Conservation (phyloP, 352 stramenopile species). For the Globisporangium cystogenes region DNA sequence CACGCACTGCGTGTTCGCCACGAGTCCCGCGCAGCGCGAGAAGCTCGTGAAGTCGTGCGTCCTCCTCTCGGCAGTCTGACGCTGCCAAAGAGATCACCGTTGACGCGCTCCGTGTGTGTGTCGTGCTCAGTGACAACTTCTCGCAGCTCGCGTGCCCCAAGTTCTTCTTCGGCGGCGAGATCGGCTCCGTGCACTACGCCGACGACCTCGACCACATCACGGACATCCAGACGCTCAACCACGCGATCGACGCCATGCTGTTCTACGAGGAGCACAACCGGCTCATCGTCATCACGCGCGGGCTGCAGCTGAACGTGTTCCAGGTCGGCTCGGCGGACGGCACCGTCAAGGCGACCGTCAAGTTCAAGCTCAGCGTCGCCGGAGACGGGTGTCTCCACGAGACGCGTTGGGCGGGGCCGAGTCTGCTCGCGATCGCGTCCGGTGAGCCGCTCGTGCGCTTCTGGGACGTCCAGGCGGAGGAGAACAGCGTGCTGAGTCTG, state of each 20-base stretch:
- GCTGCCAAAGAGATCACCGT: not conserved
- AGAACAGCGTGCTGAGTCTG: slow-evolving; percentile 90
- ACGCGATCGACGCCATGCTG: slow-evolving; percentile 88
- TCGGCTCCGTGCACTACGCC: slow-evolving; percentile 86
- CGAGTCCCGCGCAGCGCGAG: slow-evolving; percentile 26
- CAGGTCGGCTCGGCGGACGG: slow-evolving; percentile 77
- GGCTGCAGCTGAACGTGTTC: slow-evolving; percentile 86
- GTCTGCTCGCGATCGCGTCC: slow-evolving; percentile 87
- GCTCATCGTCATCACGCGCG: slow-evolving; percentile 89
- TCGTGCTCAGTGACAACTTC: slow-evolving; percentile 37
- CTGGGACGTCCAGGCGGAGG: slow-evolving; percentile 88
- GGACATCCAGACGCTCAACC: slow-evolving; percentile 83
- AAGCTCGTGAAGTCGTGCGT: slow-evolving; percentile 37
- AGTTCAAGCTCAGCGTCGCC: slow-evolving; percentile 88
- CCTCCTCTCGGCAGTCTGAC: not conserved
- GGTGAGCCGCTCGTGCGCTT: slow-evolving; percentile 88
- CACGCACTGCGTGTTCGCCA: slow-evolving; percentile 86
- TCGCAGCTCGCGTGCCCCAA: slow-evolving; percentile 58
- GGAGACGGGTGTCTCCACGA: slow-evolving; percentile 78
- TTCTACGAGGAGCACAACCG: slow-evolving; percentile 79
- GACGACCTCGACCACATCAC: slow-evolving; percentile 92
- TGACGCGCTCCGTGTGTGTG: too few relatives aligned
- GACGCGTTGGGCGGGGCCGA: slow-evolving; percentile 85
- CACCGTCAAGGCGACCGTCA: slow-evolving; percentile 78
- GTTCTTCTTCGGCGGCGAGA: slow-evolving; percentile 94